A percentile compares a stretch with the other conserved stretches of the same genome.
Conservation (phyloP, 306 rosid species). For the Quercus agrifolia region DNA sequence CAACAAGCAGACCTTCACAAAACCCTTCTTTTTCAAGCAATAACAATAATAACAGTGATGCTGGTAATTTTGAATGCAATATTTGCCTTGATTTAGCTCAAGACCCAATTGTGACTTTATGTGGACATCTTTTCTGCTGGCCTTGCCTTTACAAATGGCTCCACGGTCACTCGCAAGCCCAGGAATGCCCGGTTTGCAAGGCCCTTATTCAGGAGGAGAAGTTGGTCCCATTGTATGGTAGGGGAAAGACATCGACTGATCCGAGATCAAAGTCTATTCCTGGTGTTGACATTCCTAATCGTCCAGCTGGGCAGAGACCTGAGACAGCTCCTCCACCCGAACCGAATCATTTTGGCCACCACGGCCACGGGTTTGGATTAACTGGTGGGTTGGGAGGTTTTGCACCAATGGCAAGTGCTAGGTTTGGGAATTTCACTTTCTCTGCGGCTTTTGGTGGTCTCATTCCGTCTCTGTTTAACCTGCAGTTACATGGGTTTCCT, state of each 20-base stretch:
- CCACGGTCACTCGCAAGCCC: conserved; percentile 67
- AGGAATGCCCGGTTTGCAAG: conserved; percentile 84
- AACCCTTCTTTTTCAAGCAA: conserved; percentile 51
- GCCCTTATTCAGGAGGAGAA: conserved; percentile 78
- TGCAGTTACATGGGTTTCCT: conserved; percentile 66
- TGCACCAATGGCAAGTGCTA: conserved; percentile 62
- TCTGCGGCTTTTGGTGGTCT: conserved; percentile 82
- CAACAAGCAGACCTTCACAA: conserved; percentile 58
- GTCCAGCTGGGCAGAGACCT: conserved; percentile 80
- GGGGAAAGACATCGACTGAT: conserved; percentile 81
- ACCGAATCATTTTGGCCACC: conserved; percentile 51
- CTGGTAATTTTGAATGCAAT: conserved; percentile 82
- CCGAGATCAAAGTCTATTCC: conserved; percentile 80
- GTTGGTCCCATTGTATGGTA: conserved; percentile 81
- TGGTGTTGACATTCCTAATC: conserved; percentile 60
- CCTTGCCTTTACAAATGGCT: conserved; percentile 93
- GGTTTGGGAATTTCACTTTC: conserved; percentile 79
- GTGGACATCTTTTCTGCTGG: conserved; percentile 96
- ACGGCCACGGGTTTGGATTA: conserved; percentile 64
- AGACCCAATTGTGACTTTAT: conserved; percentile 78
- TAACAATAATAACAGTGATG: conserved; percentile 44
- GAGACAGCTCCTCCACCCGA: conserved; percentile 83
- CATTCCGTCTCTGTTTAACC: conserved; percentile 64
- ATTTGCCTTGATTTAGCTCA: conserved; percentile 88
- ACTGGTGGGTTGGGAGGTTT: conserved; percentile 75